These are phyloP conservation scores for Xanthoconium stramineum DNA, from an alignment of 768 basidiomycete species.

Conservation along the genomic window DNA sequence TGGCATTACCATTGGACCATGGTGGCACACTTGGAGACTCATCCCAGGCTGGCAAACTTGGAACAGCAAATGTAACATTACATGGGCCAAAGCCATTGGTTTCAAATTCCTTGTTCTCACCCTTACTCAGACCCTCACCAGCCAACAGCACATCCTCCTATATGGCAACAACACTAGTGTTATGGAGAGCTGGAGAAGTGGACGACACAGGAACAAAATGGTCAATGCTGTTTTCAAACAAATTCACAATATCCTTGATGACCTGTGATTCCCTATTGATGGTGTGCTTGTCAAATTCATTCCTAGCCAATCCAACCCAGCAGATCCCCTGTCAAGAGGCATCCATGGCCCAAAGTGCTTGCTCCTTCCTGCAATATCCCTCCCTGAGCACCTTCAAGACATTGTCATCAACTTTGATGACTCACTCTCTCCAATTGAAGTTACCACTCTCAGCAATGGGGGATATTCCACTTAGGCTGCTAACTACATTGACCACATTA, in stretches of 20 bases:
- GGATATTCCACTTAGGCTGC: no score
- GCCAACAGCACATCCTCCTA: not conserved
- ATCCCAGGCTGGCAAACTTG: not conserved
- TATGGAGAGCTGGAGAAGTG: not conserved
- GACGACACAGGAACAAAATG: not conserved
- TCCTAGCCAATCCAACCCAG: not conserved
- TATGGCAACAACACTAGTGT: not conserved
- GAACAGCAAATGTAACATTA: not conserved
- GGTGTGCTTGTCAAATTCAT: not conserved
- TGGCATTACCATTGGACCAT: not conserved
- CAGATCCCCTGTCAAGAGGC: no score
- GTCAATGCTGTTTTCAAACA: not conserved
- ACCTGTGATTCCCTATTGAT: fast-evolving
- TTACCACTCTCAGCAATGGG: no score
- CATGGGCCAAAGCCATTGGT: not conserved
- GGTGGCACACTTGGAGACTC: not conserved
- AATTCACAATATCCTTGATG: not conserved
- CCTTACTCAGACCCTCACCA: not conserved
- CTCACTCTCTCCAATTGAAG: no score
- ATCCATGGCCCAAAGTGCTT: not conserved
- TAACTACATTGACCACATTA: no score
- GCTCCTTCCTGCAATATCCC: not conserved
- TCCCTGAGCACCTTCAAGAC: not conserved
- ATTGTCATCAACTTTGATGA: not conserved
- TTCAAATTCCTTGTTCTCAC: not conserved